Evolutionary conservation across 2,329 filamentous ascomycete genomes (phyloP).

Genomic region (Orbilia quercus): DNA sequence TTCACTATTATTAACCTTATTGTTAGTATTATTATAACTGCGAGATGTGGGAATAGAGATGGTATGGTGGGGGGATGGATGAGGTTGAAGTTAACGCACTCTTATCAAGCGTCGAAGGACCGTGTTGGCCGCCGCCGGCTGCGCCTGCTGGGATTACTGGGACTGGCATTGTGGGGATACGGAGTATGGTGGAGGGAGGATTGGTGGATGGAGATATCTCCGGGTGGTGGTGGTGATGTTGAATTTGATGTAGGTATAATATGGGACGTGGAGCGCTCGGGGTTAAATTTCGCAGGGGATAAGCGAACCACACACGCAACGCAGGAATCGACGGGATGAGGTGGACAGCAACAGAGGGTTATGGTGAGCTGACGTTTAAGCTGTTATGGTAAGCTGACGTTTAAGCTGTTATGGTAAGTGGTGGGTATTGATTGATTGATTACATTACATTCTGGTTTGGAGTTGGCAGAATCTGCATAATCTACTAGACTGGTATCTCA

Average conservation of each 20-base stretch:
- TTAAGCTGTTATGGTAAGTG: no score
- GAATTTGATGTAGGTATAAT: neutral
- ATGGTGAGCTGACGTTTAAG: no score
- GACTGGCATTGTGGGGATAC: conserved; percentile 55
- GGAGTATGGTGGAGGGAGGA: neutral
- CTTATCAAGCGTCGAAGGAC: conserved; percentile 70
- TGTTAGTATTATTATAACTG: no score
- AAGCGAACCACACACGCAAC: conserved; percentile 17
- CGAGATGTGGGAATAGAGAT: no score
- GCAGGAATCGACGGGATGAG: no score
- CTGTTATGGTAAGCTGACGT: no score
- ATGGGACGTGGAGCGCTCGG: conserved; percentile 36
- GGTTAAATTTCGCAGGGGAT: conserved; percentile 32
- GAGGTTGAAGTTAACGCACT: no score
- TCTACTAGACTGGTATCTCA: no score
- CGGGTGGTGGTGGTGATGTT: conserved; percentile 26
- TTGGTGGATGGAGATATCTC: conserved; percentile 20
- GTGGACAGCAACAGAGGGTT: no score
- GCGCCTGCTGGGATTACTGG: conserved; percentile 50
- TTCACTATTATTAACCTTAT: conserved; percentile 81
- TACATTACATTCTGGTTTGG: no score
- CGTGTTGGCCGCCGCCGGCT: conserved; percentile 59
- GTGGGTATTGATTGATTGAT: no score
- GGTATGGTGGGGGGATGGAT: conserved; percentile 2
- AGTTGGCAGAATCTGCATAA: no score